These are phyloP conservation scores for Salix viminalis DNA, from an alignment of 345 rosid genomes.

Conservation along the genomic window DNA sequence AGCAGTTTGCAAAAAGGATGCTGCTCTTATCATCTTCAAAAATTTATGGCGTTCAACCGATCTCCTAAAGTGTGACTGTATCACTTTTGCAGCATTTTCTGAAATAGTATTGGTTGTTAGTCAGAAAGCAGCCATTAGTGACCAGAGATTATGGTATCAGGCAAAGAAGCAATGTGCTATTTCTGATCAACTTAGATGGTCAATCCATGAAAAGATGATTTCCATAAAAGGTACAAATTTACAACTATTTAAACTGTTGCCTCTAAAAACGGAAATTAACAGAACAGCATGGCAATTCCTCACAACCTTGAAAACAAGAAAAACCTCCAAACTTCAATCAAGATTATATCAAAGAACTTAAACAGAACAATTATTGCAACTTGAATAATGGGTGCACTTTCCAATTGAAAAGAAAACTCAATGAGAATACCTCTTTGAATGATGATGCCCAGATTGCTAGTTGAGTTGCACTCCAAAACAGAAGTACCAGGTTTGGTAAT, in stretches of 20 bases:
- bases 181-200: not conserved
- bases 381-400: too few species aligned
- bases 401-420: not conserved
- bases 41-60: slow-evolving; percentile 35
- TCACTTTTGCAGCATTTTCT: slow-evolving; percentile 59
- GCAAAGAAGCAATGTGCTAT: too few species aligned
- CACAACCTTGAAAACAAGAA: not conserved
- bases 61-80: slow-evolving; percentile 61
- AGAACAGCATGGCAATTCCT: not conserved
- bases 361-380: too few species aligned
- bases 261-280: not conserved
- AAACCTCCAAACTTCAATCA: not conserved
- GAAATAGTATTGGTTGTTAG: not conserved
- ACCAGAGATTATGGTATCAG: too few species aligned
- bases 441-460: slow-evolving; percentile 22
- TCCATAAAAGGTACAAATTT: not conserved
- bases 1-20: slow-evolving; percentile 48
- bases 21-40: slow-evolving; percentile 44
- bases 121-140: too few species aligned
- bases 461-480: slow-evolving; percentile 26
- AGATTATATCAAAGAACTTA: not conserved
- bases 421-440: slow-evolving; percentile 44
- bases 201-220: not conserved
- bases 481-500: slow-evolving; percentile 32
- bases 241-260: not conserved